Percentiles rank a stretch among this genome's conserved stretches.
These are phyloP conservation scores for Trypanosoma congolense DNA, from an alignment of 208 protist genomes.

Conservation along the genomic window DNA sequence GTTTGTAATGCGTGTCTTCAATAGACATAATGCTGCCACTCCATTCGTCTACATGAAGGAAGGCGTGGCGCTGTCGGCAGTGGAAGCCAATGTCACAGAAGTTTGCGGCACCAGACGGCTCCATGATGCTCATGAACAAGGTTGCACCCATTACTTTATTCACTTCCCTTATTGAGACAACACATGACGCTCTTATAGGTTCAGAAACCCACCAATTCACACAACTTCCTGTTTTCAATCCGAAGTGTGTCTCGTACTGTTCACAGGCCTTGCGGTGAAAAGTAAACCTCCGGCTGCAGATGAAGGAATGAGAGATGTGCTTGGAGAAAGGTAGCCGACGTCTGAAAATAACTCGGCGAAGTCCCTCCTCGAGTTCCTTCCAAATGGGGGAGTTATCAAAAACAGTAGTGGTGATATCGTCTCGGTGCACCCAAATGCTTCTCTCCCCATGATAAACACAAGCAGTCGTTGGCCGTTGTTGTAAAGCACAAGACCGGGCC, in stretches of 20 bases:
- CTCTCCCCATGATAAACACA: slow-evolving; percentile 9
- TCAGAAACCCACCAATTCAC: slow-evolving; percentile 37
- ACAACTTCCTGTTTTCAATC: not conserved
- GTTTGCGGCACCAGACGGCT: not conserved
- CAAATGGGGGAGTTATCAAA: slow-evolving; percentile 17
- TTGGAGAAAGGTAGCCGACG: not conserved
- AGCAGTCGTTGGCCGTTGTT: slow-evolving; percentile 12
- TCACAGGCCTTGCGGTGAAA: not conserved
- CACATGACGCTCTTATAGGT: slow-evolving; percentile 31
- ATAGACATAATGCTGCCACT: slow-evolving; percentile 8
- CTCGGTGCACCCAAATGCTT: slow-evolving; percentile 13
- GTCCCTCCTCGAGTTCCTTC: not conserved
- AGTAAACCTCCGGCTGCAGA: not conserved
- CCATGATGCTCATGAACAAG: slow-evolving; percentile 3
- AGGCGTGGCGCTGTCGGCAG: slow-evolving; percentile 3
- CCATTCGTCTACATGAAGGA: slow-evolving; percentile 8
- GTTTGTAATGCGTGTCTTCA: not conserved
- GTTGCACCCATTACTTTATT: not conserved
- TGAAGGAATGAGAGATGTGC: no score
- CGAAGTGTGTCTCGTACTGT: not conserved
- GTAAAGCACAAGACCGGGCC: slow-evolving; percentile 11
- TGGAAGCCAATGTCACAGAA: not conserved
- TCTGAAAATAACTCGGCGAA: slow-evolving; percentile 11
- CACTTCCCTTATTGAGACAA: slow-evolving; percentile 32
- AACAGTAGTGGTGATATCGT: not conserved